Conservation (phyloP, 1,139 yeast genomes). For the Magnusiomyces magnusii region DNA sequence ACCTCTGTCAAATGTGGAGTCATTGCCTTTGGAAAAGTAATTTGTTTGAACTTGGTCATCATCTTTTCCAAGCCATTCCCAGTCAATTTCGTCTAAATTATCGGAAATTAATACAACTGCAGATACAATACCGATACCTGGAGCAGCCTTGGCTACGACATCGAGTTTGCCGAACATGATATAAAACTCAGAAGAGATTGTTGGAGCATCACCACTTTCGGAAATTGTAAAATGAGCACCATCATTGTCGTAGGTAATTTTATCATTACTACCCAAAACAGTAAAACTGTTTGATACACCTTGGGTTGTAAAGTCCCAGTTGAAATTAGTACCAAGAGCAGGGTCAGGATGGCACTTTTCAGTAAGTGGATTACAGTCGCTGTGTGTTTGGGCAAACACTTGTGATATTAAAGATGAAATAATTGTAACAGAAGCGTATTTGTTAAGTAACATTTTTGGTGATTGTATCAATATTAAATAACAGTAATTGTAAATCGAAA, state of each 20-base stretch:
- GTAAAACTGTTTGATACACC: conserved; percentile 17
- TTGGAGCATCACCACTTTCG: conserved; percentile 64
- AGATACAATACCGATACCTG: conserved; percentile 70
- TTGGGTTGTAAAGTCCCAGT: conserved; percentile 17
- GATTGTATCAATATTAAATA: background rate
- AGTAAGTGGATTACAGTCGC: conserved; percentile 23
- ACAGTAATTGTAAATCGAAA: background rate
- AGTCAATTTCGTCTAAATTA: conserved; percentile 78
- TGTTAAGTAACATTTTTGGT: background rate
- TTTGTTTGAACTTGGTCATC: conserved; percentile 67
- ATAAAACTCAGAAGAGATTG: conserved; percentile 66
- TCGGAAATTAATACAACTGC: conserved; percentile 78
- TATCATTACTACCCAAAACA: conserved; percentile 19
- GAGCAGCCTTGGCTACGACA: conserved; percentile 60
- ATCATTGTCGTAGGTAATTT: conserved; percentile 33
- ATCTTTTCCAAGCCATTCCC: conserved; percentile 81
- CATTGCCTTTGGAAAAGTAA: conserved; percentile 73
- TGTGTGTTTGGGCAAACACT: conserved; percentile 23
- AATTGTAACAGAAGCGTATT: background rate
- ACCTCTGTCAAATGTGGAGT: conserved; percentile 73
- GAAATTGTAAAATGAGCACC: conserved; percentile 58
- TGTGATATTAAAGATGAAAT: background rate
- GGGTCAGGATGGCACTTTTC: conserved; percentile 13
- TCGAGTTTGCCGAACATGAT: conserved; percentile 83
- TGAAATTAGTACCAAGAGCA: conserved; percentile 19